A percentile compares a stretch with the other conserved stretches of the same genome.
These are phyloP conservation scores for Cyberlindnera samutprakarnensis DNA, from an alignment of 805 yeast genomes.

Conservation along the genomic window DNA sequence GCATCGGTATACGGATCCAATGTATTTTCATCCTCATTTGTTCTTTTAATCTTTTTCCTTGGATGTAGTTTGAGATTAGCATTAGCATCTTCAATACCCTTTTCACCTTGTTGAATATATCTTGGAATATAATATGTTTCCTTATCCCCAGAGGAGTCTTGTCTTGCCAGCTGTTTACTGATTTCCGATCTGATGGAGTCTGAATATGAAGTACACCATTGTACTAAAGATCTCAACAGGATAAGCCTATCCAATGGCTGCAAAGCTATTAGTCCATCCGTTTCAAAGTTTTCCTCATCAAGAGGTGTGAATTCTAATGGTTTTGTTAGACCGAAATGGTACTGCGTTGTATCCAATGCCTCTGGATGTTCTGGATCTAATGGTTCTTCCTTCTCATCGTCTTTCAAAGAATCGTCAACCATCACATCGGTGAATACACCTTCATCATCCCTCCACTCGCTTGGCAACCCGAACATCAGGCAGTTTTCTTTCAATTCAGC, in stretches of 20 bases:
- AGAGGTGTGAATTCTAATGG: constrained; percentile 17
- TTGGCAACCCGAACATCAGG: constrained; percentile 17
- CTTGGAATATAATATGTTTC: constrained; percentile 20
- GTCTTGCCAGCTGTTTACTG: constrained; percentile 6
- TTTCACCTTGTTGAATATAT: constrained; percentile 18
- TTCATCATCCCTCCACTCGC: constrained; percentile 23
- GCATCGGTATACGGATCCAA: constrained; percentile 13
- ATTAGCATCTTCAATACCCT: constrained; percentile 14
- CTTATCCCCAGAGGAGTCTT: constrained; percentile 16
- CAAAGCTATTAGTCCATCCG: constrained; percentile 12
- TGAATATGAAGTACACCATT: constrained; percentile 18
- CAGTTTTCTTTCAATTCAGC: constrained; percentile 12
- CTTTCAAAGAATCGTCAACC: constrained; percentile 1
- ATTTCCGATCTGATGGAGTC: constrained; percentile 12
- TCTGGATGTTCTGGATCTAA: constrained; percentile 18
- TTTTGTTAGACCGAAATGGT: constrained; percentile 8
- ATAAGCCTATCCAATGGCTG: constrained; percentile 19
- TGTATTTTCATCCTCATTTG: constrained; percentile 2
- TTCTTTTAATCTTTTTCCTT: constrained; percentile 9
- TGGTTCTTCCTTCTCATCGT: constrained; percentile 9
- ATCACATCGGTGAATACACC: constrained; percentile 8
- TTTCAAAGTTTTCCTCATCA: constrained; percentile 13
- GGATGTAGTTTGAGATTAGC: constrained; percentile 10
- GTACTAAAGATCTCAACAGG: constrained; percentile 14
- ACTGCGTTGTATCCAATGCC: constrained; percentile 8